Evolutionary conservation across 2,329 filamentous ascomycete species (phyloP).

Genomic region (Stylonectria norvegica): DNA sequence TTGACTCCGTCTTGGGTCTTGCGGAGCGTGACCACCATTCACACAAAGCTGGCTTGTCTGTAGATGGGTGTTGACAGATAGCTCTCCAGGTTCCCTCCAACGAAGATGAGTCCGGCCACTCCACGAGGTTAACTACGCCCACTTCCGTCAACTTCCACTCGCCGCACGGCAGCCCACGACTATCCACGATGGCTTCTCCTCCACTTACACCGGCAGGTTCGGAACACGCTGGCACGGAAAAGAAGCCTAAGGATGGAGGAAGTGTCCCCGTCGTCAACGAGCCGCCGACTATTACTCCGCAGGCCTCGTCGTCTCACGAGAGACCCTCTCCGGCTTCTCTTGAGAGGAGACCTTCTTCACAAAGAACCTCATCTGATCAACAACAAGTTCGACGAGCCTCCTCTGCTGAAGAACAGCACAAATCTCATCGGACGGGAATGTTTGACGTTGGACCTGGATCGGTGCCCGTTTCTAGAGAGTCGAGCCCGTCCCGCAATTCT

Average conservation of each 20-base stretch:
- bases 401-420: slow-evolving; percentile 37
- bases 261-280: slow-evolving; percentile 39
- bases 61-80: too few relatives aligned
- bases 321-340: slow-evolving; percentile 42
- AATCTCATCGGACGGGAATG: slow-evolving; percentile 51
- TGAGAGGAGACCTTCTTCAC: slow-evolving; percentile 38
- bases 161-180: slow-evolving; percentile 63
- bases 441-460: slow-evolving; percentile 53
- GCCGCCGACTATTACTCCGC: slow-evolving; percentile 60
- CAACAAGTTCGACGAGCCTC: slow-evolving; percentile 40
- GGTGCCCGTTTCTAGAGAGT: slow-evolving; percentile 56
- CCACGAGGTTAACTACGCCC: slow-evolving; percentile 62
- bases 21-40: too few relatives aligned
- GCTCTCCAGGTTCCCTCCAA: slow-evolving; percentile 53
- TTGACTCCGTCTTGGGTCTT: too few relatives aligned
- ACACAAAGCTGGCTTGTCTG: too few relatives aligned
- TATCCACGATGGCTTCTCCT: slow-evolving; percentile 76
- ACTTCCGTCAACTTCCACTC: slow-evolving; percentile 63
- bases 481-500: slow-evolving; percentile 60
- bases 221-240: slow-evolving; percentile 34
- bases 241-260: slow-evolving; percentile 33
- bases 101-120: slow-evolving; percentile 57
- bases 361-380: slow-evolving; percentile 44
- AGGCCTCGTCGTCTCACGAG: slow-evolving; percentile 59
- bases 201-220: slow-evolving; percentile 85